These are phyloP conservation scores for Lachnellula occidentalis DNA, from an alignment of 2,329 filamentous ascomycete species.

Conservation along the genomic window DNA sequence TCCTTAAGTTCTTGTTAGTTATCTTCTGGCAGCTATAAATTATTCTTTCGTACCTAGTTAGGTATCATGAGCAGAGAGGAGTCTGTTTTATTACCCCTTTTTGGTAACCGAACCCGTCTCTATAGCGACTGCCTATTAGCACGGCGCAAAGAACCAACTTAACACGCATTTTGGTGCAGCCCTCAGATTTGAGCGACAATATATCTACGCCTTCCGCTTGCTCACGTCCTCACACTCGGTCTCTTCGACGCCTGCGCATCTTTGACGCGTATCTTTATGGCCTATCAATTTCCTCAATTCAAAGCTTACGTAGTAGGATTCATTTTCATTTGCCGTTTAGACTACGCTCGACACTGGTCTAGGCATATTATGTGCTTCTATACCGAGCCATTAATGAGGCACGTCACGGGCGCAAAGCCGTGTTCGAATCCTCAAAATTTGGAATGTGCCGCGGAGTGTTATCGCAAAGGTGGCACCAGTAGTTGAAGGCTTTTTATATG, in stretches of 20 bases:
- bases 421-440: background rate
- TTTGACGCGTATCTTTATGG: background rate
- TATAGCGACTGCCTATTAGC: no score
- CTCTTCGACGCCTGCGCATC: conserved; percentile 1
- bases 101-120: no score
- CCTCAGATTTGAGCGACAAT: no score
- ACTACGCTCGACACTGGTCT: background rate
- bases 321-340: background rate
- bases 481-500: background rate
- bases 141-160: no score
- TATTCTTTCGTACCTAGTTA: no score
- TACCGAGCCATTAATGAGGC: background rate
- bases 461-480: background rate
- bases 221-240: background rate
- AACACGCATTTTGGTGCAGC: no score
- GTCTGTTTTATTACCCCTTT: no score
- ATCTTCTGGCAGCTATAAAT: no score
- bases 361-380: background rate
- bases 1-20: no score
- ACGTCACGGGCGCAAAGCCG: conserved; percentile 27
- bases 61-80: no score
- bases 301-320: background rate
- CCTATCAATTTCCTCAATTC: background rate
- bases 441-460: background rate
- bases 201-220: no score